phyloP scores from a whole-genome alignment of 164 flowering plant genomes.

The Houttuynia cordata region DNA sequence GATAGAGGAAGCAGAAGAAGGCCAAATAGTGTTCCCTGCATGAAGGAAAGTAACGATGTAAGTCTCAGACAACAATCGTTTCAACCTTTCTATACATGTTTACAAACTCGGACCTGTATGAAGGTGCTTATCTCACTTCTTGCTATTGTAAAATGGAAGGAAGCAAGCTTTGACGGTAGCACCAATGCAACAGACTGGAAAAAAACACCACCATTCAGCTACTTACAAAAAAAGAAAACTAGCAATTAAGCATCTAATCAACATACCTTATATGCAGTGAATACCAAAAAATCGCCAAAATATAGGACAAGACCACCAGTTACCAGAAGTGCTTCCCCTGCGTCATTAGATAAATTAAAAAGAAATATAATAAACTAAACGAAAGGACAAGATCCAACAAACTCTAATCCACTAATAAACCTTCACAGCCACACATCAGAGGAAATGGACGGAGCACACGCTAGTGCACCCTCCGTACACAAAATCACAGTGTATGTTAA shows the following conservation, averaged over 20 bases:
- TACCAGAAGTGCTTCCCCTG: constrained; percentile 83
- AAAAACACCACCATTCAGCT: constrained; percentile 6
- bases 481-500: too few species aligned
- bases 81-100: constrained; percentile 2
- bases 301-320: constrained; percentile 67
- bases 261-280: constrained; percentile 50
- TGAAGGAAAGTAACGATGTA: constrained; percentile 3
- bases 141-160: constrained; percentile 27
- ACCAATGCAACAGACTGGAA: constrained; percentile 32
- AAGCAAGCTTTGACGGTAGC: constrained; percentile 21
- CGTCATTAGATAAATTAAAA: background rate
- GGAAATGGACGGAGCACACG: too few species aligned
- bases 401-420: too few species aligned
- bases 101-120: constrained; percentile 48
- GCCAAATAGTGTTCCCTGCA: constrained; percentile 72
- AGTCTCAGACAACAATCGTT: constrained; percentile 3
- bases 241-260: background rate
- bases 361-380: background rate
- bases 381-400: background rate
- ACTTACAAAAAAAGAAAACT: background rate
- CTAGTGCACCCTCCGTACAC: too few species aligned
- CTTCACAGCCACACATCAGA: too few species aligned
- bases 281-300: constrained; percentile 71
- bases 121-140: constrained; percentile 71
- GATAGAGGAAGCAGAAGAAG: constrained; percentile 62